Evolutionary conservation across 805 yeast genomes (phyloP), one percentile per base, ranked within the genome.

Genomic region (Kuraishia capsulata): DNA sequence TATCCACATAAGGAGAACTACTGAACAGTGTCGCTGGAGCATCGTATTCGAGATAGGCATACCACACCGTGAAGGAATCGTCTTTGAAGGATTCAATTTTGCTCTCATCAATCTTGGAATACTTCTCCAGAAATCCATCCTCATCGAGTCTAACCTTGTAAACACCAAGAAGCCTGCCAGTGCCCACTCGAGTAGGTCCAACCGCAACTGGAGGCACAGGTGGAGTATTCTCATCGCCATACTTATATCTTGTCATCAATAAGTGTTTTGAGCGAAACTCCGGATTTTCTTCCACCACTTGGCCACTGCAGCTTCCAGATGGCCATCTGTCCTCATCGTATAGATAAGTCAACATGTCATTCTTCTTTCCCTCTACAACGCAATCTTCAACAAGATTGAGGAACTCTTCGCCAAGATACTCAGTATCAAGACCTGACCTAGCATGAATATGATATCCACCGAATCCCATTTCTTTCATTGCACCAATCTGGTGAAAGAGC

Each of bases 281-380:
- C 32, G 43, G 43, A 28, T 37, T 39, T 11, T 40, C 41, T 14
- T 21, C 23, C 30, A 31, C 26, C 29, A 40, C 40, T 13, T 31
- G 30, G 4, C 43, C 43, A 23, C 43, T 40, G 25, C 43, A 40
- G n/a, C 41, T 40, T 6, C 43, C 43, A 13, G 43, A 40, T 11
- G 43, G 43, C 20, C 37, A 40, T 20, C 30, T 30, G 36, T 40
- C 43, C 28, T 40, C 43, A 20, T 40, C 43, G 30, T 40, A 40
- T 5, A 40, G 37, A 19, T 40, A 40, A 2, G 43, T 40, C 37
- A 37, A 28, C 25, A 40, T 21, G 18, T 31, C 43, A 13, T 25
- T 13, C 6, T 30, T 16, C 30, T 36, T 37, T 8, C 43, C 43
- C 34, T 40, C 26, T 24, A 37, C 40, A 23, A 32, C 35, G 20